Evolutionary conservation across 345 rosid species (phyloP), one percentile per base, ranked within the genome.

Genomic region (Cardamine occulta): DNA sequence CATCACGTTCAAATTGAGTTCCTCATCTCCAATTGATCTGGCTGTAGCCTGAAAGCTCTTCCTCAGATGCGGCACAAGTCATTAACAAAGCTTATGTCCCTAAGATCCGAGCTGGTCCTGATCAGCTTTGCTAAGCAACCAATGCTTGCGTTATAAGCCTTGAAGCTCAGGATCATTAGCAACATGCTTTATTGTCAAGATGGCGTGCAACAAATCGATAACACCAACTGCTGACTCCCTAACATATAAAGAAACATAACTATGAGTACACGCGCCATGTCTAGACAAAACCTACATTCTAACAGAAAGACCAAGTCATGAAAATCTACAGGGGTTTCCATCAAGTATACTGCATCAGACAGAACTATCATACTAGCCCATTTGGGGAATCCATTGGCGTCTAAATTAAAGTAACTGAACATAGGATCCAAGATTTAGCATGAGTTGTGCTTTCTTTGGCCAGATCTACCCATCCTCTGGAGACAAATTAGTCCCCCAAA

Each of bases 401-500:
- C 86, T 82, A 70, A 85, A 79, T 92, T 93, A 19, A 95, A 94
- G 74, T 89, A 89, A 13, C 79, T 49, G 68, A 95, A 86, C 88
- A 90, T 86, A 29, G 94, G 97, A 79, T 95, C 99, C 81, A 95
- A 70, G 45, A 95, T 84, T 62, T 61, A 74, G 91, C 83, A 90
- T n/a, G 81, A 40, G 97, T 89, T 70, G 91, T 83, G 56, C 88
- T 88, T 84, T 95, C 99, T 82, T 89, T 87, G 67, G 94, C 96
- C 65, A 95, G 75, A 73, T 95, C 98, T n/a, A 80, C 85, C 91
- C 93, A 95, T 78, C 82, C 89, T 86, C 80, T 95, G 99, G 51
- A 95, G 78, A 78, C 99, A 92, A 68, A 95, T 89, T n/a, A n/a
- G n/a, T n/a, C 80, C 81, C 93, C 99, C 98, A 95, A 60, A 89